Conservation (phyloP, 164 flowering plant genomes). For the Vitis rupestris region DNA sequence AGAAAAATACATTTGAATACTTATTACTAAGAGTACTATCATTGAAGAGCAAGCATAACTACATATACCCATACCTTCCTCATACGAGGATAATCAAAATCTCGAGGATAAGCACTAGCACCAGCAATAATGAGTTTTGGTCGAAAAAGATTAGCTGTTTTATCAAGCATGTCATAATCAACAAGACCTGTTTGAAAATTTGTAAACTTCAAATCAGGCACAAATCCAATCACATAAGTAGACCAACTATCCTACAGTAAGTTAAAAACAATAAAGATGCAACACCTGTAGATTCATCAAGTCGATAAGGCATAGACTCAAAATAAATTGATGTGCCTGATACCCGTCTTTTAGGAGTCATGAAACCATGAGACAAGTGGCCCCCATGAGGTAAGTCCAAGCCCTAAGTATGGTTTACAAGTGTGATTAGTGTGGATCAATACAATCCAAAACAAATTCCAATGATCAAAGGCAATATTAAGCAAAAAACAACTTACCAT, state of each 20-base stretch:
- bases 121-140: slow-evolving; percentile 95
- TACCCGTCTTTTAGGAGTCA: slow-evolving; percentile 89
- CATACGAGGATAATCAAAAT: slow-evolving; percentile 91
- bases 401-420: slow-evolving; percentile 47
- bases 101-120: slow-evolving; percentile 97
- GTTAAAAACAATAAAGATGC: slow-evolving; percentile 1
- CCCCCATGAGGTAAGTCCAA: slow-evolving; percentile 96
- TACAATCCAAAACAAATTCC: background rate
- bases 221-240: background rate
- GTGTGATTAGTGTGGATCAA: slow-evolving; percentile 4
- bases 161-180: slow-evolving; percentile 97
- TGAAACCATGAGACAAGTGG: slow-evolving; percentile 95
- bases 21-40: background rate
- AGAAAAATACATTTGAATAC: background rate
- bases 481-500: slow-evolving; percentile 48
- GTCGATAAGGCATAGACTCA: slow-evolving; percentile 94
- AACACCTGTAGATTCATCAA: slow-evolving; percentile 83
- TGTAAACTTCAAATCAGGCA: background rate
- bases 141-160: slow-evolving; percentile 77
- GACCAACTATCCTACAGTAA: background rate
- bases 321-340: slow-evolving; percentile 92
- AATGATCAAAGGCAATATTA: background rate
- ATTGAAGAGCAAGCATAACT: background rate
- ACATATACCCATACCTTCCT: slow-evolving; percentile 62
- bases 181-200: slow-evolving; percentile 53